Evolutionary conservation across 192 early-diverging fungal species (phyloP).

Genomic region (Coemansia brasiliensis): DNA sequence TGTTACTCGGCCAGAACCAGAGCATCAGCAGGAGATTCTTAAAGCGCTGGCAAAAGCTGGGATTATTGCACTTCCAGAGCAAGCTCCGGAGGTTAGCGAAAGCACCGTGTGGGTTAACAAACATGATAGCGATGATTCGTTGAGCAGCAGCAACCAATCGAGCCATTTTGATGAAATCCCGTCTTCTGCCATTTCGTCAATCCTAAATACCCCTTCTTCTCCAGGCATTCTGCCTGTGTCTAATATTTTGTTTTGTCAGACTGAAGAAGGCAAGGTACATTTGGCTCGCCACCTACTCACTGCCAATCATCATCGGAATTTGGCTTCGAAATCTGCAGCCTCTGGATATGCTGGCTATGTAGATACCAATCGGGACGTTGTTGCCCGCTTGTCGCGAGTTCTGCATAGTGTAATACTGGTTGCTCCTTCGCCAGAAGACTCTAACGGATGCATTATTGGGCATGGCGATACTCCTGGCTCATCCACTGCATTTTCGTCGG

Average conservation of each 20-base stretch:
- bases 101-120: constrained; percentile 32
- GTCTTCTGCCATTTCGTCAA: constrained; percentile 20
- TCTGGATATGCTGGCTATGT: constrained; percentile 20
- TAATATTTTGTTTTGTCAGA: constrained; percentile 40
- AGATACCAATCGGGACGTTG: constrained; percentile 38
- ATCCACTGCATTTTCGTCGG: constrained; percentile 6
- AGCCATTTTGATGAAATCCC: constrained; percentile 12
- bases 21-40: background rate
- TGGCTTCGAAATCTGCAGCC: background rate
- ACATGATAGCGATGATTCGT: background rate
- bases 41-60: background rate
- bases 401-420: constrained; percentile 21
- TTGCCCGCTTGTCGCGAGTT: constrained; percentile 19
- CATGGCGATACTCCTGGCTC: constrained; percentile 33
- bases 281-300: constrained; percentile 40
- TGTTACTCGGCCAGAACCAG: constrained; percentile 4
- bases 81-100: background rate
- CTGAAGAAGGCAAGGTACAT: constrained; percentile 46
- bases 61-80: background rate
- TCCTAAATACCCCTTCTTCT: constrained; percentile 9
- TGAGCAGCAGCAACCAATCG: background rate
- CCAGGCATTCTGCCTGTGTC: background rate
- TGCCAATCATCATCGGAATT: background rate
- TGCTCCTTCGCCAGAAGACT: background rate
- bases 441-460: constrained; percentile 1